Evolutionary conservation across 257 asterid genomes (phyloP), one percentile per base, ranked within the genome.

Genomic region (Verbascum thapsus): DNA sequence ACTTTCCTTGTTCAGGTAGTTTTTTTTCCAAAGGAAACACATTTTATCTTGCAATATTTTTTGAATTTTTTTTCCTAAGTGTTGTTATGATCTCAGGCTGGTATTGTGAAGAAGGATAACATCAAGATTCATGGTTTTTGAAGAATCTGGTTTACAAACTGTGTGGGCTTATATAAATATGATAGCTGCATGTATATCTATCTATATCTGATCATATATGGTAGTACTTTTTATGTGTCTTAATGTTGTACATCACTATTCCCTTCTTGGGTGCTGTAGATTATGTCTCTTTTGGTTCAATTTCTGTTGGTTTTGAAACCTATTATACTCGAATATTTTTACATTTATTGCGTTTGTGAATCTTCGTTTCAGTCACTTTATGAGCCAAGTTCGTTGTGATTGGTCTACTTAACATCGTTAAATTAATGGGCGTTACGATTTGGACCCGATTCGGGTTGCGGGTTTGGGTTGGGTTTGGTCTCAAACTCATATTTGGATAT

Each of bases 71-170:
- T 19, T 10, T 10, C 1, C 1, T n/a, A 11, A 43, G 6, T 10
- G 13, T 10, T 11, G 13, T 55, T 34, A 11, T 66, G 43, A 58
- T 12, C 50, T 61, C 74, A 86, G 92, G 90, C 95, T 38, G 90
- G 90, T 61, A 78, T 84, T 60, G 94, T 85, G 82, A 87, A 85
- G 87, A 87, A 87, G 83, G 96, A 87, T 7, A 76, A 65, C 71
- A 87, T 87, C 77, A 87, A 87, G 81, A 79, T 87, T 39, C 96
- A 87, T 76, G 94, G 96, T 74, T 87, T 87, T 69, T 87, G 70
- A 74, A n/a, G 13, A 38, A 66, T 64, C 74, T 69, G 67, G 67
- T 35, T 64, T 48, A 34, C 41, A 40, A 17, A 30, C 50, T 26
- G 20, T 11, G 10, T 39, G 58, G 43, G 37, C 45, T 22, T 61